These are phyloP conservation scores for Alternaria panax DNA, from an alignment of 2,329 filamentous ascomycete genomes.

Conservation along the genomic window DNA sequence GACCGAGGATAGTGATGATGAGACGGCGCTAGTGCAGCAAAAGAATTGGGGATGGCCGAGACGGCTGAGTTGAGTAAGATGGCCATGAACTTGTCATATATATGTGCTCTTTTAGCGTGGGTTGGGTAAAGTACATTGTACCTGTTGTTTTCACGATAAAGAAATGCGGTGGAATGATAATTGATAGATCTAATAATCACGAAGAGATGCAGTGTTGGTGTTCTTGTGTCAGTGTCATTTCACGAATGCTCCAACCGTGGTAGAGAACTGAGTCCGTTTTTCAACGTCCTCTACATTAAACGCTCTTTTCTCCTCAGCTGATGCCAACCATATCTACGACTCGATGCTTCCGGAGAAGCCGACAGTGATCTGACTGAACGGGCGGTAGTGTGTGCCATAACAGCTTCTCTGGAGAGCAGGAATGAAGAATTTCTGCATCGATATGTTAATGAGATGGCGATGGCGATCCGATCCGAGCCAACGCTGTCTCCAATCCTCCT, in stretches of 20 bases:
- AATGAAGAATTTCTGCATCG: neutral
- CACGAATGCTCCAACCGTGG: neutral
- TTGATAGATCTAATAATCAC: neutral
- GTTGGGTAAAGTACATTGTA: neutral
- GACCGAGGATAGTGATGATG: slow-evolving; percentile 32
- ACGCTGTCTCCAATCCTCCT: too few relatives aligned
- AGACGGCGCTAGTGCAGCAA: slow-evolving; percentile 29
- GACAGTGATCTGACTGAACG: neutral
- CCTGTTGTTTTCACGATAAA: neutral
- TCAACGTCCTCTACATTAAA: neutral
- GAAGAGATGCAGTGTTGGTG: neutral
- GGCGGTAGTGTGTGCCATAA: neutral
- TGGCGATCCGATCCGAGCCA: neutral
- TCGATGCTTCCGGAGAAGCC: neutral
- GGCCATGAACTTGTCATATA: neutral
- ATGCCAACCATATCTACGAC: neutral
- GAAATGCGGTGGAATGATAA: neutral
- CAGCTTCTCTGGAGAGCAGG: neutral
- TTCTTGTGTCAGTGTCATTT: neutral
- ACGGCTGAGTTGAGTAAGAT: slow-evolving; percentile 1
- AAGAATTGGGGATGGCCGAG: slow-evolving; percentile 14
- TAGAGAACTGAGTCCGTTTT: neutral
- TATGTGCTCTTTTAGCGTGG: neutral
- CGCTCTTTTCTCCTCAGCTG: neutral
- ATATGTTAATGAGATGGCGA: neutral